Base-by-base conservation (phyloP, 2,329 filamentous ascomycete genomes). In the Neurospora sp. region DNA sequence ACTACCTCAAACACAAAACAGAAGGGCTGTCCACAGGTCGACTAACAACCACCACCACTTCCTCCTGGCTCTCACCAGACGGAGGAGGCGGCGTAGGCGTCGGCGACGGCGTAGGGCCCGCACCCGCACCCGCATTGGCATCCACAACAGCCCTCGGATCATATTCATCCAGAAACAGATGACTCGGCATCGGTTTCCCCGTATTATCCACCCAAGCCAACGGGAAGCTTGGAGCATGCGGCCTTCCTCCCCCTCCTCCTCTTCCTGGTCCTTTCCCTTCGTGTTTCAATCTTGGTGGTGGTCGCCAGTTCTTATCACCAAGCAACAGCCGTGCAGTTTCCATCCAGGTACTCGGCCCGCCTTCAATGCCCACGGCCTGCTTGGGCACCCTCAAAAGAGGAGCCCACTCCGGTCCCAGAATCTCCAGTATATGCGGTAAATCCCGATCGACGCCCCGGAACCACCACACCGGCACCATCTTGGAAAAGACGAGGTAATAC, bases 401-500 rank as follows among this genome's bases (percentile, higher is more conserved):
- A 4, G 74, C 74, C 83, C 82, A 86, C 39, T 79, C 77, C 0
- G 77, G 74, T 3, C 79, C 81, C 17, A 86, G 72, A 19, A 80
- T 72, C 6, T 79, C 71, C 70, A 75, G 77, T 37, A 87, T 83
- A 69, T 84, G 81, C 5, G 73, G 74, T 10, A 87, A 80, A 70
- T 85, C 81, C 17, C 80, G 81, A 46, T 84, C 77, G 2, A 88
- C 80, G 28, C 80, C 82, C 2, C 73, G 69, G 69, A 85, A 77
- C 86, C 86, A 88, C 86, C 86, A 88, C 4, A 83, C 71, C 3
- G 72, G 68, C 11, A 79, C 77, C 1, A 85, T 68, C 74, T 85
- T 87, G 67, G 82, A 75, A 69, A 88, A 87, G 66, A 80, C 79
- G 6, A 85, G 78, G 70, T 86, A 86, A 72, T 88, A 79, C 1